Conservation (phyloP, 2,329 filamentous ascomycete species). For the Geosmithia flava region DNA sequence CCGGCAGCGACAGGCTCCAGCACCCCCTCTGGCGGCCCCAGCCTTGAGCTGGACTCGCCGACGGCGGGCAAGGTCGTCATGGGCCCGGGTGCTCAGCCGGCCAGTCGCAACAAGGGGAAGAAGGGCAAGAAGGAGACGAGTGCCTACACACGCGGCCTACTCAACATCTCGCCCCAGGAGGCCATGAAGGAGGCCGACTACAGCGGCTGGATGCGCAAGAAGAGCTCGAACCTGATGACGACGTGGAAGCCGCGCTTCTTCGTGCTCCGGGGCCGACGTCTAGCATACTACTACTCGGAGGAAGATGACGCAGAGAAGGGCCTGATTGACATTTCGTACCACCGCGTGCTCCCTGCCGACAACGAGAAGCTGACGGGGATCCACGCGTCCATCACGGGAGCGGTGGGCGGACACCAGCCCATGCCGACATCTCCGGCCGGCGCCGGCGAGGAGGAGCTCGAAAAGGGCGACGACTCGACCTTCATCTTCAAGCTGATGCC, state of each 20-base stretch:
- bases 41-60: conserved; percentile 69
- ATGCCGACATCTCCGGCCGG: conserved; percentile 25
- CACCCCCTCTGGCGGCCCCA: conserved; percentile 51
- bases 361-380: conserved; percentile 82
- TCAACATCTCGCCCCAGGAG: conserved; percentile 69
- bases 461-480: conserved; percentile 54
- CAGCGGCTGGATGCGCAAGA: conserved; percentile 99
- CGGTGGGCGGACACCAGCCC: conserved; percentile 31
- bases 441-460: conserved; percentile 20
- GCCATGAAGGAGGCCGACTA: conserved; percentile 84
- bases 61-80: conserved; percentile 45
- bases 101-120: conserved; percentile 40
- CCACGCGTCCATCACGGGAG: conserved; percentile 83
- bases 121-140: conserved; percentile 92
- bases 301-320: conserved; percentile 87
- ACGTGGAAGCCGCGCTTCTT: conserved; percentile 98
- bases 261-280: conserved; percentile 75
- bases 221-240: conserved; percentile 88
- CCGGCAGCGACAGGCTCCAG: conserved; percentile 68
- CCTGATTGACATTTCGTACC: conserved; percentile 93
- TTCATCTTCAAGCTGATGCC: conserved; percentile 99
- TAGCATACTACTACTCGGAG: conserved; percentile 95
- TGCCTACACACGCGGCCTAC: conserved; percentile 77
- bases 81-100: conserved; percentile 32
- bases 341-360: conserved; percentile 89